These are phyloP conservation scores for Fusarium tupiense DNA, from an alignment of 2,329 filamentous ascomycete species.

Conservation along the genomic window DNA sequence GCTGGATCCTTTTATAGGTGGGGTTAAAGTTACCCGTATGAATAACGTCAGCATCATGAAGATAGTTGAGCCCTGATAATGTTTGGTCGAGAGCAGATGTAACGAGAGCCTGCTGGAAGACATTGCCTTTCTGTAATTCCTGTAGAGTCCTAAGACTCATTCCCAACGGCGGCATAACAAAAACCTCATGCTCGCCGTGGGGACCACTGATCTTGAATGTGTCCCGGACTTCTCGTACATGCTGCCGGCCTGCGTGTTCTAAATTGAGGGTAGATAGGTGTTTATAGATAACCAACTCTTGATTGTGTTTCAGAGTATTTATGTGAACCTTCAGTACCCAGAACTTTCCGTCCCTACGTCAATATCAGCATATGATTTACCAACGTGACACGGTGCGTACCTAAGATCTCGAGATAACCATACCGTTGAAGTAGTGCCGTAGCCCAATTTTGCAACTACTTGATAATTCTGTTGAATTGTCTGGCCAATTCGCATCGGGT, in stretches of 20 bases:
- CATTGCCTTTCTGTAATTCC: constrained; percentile 36
- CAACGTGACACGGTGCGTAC: neutral
- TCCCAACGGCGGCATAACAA: constrained; percentile 50
- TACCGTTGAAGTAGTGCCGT: neutral
- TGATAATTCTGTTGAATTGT: constrained; percentile 48
- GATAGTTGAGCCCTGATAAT: constrained; percentile 38
- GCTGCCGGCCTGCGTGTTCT: constrained; percentile 42
- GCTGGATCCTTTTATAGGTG: accelerated
- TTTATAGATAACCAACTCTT: constrained; percentile 45
- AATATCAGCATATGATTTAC: neutral
- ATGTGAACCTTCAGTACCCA: constrained; percentile 49
- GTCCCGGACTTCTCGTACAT: constrained; percentile 49
- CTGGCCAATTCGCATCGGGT: constrained; percentile 50
- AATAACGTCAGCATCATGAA: constrained; percentile 41
- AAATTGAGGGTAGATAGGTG: constrained; percentile 39
- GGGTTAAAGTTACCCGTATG: constrained; percentile 40
- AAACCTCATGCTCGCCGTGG: constrained; percentile 47
- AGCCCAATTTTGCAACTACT: constrained; percentile 51
- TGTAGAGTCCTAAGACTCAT: constrained; percentile 51
- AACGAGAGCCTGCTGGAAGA: constrained; percentile 45
- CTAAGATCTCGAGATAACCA: neutral
- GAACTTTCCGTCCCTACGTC: constrained; percentile 17
- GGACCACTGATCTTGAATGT: constrained; percentile 46
- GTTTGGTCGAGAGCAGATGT: constrained; percentile 36
- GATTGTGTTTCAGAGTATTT: constrained; percentile 41